Conservation (phyloP, 768 basidiomycete species). For the Kwoniella bestiolae region DNA sequence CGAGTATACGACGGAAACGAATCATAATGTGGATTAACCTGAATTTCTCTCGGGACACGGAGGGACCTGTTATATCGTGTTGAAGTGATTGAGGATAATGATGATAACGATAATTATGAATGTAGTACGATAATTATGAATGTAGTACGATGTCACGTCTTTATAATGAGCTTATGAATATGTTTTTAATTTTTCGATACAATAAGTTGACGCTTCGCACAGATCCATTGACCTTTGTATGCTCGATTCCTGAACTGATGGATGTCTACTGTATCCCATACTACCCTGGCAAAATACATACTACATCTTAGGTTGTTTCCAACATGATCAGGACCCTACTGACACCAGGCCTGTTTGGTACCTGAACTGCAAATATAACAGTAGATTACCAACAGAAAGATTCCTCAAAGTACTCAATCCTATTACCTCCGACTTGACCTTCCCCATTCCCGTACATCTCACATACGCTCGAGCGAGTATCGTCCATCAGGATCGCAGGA, state of each 20-base stretch:
- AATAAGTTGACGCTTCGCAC: no score
- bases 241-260: background rate
- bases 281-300: no score
- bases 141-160: background rate
- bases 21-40: background rate
- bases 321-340: no score
- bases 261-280: no score
- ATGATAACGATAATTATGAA: background rate
- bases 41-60: no score
- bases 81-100: no score
- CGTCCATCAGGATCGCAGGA: constrained; percentile 34
- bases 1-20: background rate
- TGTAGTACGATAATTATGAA: background rate
- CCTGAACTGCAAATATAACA: background rate
- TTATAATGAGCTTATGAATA: no score
- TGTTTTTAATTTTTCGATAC: no score
- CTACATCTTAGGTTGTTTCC: no score
- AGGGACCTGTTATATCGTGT: no score
- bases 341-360: background rate
- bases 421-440: constrained; percentile 22
- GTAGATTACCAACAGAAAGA: constrained; percentile 37
- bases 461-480: constrained; percentile 22
- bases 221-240: no score
- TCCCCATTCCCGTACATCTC: constrained; percentile 23
- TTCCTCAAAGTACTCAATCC: constrained; percentile 38